Base-by-base conservation (phyloP, 2,329 filamentous ascomycete species). In the Aspergillus sp. region DNA sequence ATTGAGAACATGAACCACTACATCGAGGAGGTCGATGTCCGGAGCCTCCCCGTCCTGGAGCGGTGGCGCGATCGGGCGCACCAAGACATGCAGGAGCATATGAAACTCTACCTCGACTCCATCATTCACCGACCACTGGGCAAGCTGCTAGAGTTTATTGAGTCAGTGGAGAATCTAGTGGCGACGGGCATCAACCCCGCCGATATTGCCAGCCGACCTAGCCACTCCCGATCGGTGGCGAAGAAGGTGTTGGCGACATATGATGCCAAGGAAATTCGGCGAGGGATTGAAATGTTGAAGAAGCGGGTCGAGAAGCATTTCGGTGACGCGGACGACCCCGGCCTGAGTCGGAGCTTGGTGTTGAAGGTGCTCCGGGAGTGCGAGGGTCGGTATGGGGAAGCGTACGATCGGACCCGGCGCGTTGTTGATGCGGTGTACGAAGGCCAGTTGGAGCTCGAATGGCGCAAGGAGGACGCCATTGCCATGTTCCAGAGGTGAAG, bases 1-100 rank as follows among this genome's bases (percentile, higher is more conserved):
- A 98, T 99, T 67, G 94, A 99, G 77, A 99, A 99, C 76, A 97
- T 97, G 92, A 96, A 97, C 72, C 92, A 97, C 77, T 98, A 96
- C 78, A 82, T 95, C 10, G 93, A 98, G 74, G 93, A 97, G 75
- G 90, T 96, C 8, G 91, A 96, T 67, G 80, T 89, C 15, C 85
- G 87, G 17, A 84, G 85, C 39, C 87, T 95, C 63, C 85, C 90
- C 7, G 87, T 96, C 0, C 84, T 98, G 4, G 87, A 91, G 62
- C 87, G 91, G 67, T 97, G 93, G 91, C 90, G 88, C 71, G 86
- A 88, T 41, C 89, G 89, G 59, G 95, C 94, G 1, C 81, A 85
- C 32, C 83, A 87, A 49, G 92, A 97, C 78, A 88, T 96, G 76
- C 81, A 85, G 56, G 92, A 97, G 77, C 95, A 98, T 75, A 87